Evolutionary conservation across 228 moss, liverwort and hornwort genomes (phyloP), one percentile per base, ranked within the genome.

Genomic region (Sphagnum magellanicum): DNA sequence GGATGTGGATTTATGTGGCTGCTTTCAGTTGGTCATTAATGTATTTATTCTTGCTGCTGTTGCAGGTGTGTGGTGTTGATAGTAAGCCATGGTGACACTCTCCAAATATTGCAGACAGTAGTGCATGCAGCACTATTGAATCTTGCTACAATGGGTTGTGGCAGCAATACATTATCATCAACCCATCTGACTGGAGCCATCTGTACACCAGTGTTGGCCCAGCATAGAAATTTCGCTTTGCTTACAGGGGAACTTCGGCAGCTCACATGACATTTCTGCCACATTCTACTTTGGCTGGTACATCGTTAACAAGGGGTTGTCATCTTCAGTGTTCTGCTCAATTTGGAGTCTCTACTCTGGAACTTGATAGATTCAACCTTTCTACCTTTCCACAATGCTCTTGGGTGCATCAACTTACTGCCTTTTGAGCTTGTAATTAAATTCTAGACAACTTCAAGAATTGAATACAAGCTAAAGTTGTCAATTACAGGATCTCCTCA

Each of bases 71-170:
- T 70, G 9, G 72, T 97, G 53, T 71, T 98, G 68, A 78, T 98
- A 63, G 93, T 98, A n/a, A 91, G 93, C 70, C 97, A 98, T 66
- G 97, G 97, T 51, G 97, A 98, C 73, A 81, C 97, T 13, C 91
- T 98, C 10, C 91, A 98, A 74, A 93, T 98, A 70, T 71, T 98
- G 67, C 97, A 98, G 75, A 81, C 97, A 8, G 80, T 92, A 48
- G 85, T 92, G 66, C 81, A 72, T 48, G 83, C 89, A 59, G 93
- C 91, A 32, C 0, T 32, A 32, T 32, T 32, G 3, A 32, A 32
- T 53, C 72, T 90, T 71, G 64, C 79, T 60, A 71, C 72, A 60
- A 83, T 74, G 66, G 53, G 78, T 6, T 63, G 61, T 64, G 58
- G 73, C 15, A 49, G 63, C 59, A 85, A 78, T 69, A 79, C 82